Conservation (phyloP, 2,329 filamentous ascomycete species). For the Epichloe glyceriae region DNA sequence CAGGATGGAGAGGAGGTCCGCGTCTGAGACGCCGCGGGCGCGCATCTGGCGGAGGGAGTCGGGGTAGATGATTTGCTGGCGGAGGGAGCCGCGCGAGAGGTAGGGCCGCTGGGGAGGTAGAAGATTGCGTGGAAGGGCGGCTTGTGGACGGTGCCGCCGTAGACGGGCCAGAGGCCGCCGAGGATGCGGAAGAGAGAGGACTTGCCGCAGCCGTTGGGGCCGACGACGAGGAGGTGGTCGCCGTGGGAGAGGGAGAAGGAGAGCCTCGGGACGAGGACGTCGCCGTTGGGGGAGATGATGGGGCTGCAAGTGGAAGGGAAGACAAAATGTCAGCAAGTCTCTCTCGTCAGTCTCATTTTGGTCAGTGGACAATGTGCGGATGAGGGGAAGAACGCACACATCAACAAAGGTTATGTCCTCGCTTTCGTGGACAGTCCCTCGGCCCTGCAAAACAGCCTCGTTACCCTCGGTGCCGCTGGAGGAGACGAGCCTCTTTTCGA, state of each 20-base stretch:
- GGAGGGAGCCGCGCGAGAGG: slow-evolving; percentile 77
- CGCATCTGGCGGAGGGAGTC: slow-evolving; percentile 82
- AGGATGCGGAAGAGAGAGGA: slow-evolving; percentile 93
- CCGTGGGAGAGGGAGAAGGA: slow-evolving; percentile 79
- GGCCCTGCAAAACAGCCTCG: slow-evolving; percentile 66
- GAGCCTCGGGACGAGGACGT: slow-evolving; percentile 73
- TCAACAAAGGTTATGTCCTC: slow-evolving; percentile 72
- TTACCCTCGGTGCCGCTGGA: slow-evolving; percentile 74
- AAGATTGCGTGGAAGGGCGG: slow-evolving; percentile 89
- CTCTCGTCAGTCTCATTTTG: too few relatives aligned
- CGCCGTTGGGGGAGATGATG: slow-evolving; percentile 93
- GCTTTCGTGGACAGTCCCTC: slow-evolving; percentile 73
- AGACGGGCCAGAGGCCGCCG: slow-evolving; percentile 93
- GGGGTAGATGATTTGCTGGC: slow-evolving; percentile 94
- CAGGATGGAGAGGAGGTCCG: slow-evolving; percentile 66
- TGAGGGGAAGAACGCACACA: slow-evolving; percentile 40
- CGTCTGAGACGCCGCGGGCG: slow-evolving; percentile 68
- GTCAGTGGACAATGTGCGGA: too few relatives aligned
- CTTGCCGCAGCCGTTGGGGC: slow-evolving; percentile 95
- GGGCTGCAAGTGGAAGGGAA: slow-evolving; percentile 35
- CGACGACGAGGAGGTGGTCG: slow-evolving; percentile 87
- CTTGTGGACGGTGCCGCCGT: slow-evolving; percentile 85
- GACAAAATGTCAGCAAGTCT: too few relatives aligned
- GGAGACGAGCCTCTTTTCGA: slow-evolving; percentile 92
- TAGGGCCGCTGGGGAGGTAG: slow-evolving; percentile 94